Evolutionary conservation across 1,139 yeast genomes (phyloP), one percentile per base, ranked within the genome.

Genomic region (Entelexis sorbosivorans): DNA sequence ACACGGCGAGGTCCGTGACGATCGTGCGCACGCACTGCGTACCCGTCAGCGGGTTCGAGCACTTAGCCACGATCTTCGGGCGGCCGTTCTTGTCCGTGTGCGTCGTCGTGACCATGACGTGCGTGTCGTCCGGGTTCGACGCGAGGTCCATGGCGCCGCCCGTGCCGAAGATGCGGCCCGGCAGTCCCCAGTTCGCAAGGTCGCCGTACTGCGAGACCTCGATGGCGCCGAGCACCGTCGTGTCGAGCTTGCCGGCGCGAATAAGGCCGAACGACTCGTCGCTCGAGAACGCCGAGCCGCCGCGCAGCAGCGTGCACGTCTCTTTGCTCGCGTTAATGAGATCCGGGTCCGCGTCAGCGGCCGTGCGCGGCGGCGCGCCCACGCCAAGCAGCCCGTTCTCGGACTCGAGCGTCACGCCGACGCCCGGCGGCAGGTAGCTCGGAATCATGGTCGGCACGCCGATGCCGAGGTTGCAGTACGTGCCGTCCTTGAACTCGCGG

Each of bases 81-180:
- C 69, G 63, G 33, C 77, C 77, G 60, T 71, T 69, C 59, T 68
- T 70, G 59, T 74, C 77, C 32, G 66, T 68, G 58, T 74, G 78
- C 54, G 75, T 77, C 67, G 73, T 73, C 46, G 73, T 66, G 13
- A 73, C 74, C 40, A 74, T 73, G n/a, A 74, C 78, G 51, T 68
- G 63, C 10, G 78, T 74, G 47, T 69, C 63, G 32, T 63, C 59
- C 6, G 77, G 76, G 58, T 73, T 73, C 29, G 77, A 70, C 4
- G 73, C 78, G 20, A 74, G 66, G 59, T 74, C 78, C 78, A 74
- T 74, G 34, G 78, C 78, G n/a, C 78, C 78, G 31, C 78, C 78
- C 75, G 74, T 74, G 29, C 78, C 78, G 61, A 72, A 73, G 50
- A 74, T 71, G 59, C 69, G 66, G 19, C 77, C 77, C 4, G 78